A percentile compares a stretch with the other conserved stretches of the same genome.
phyloP scores from a whole-genome alignment of 352 stramenopile species.

The Globisporangium carolinianum region DNA sequence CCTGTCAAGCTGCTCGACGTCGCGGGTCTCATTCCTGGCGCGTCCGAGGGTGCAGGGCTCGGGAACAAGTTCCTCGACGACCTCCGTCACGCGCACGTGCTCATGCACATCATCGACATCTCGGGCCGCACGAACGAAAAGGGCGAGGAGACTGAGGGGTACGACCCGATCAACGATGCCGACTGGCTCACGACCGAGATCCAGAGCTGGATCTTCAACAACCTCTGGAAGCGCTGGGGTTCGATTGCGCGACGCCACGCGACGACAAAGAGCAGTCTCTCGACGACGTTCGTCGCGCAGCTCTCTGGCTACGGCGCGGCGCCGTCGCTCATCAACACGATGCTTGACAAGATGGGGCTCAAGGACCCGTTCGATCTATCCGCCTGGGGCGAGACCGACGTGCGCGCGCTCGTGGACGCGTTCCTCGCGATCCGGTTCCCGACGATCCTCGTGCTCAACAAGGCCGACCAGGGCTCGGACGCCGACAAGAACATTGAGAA shows the following conservation, averaged over 20 bases:
- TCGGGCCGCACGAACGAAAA: slow-evolving; percentile 88
- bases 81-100: slow-evolving; percentile 79
- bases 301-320: slow-evolving; percentile 77
- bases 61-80: slow-evolving; percentile 98
- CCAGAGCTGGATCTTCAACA: slow-evolving; percentile 86
- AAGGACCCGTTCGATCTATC: slow-evolving; percentile 65
- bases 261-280: slow-evolving; percentile 63
- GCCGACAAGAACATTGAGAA: slow-evolving; percentile 87
- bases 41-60: slow-evolving; percentile 90
- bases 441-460: slow-evolving; percentile 86
- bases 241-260: slow-evolving; percentile 73
- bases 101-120: slow-evolving; percentile 89
- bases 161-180: slow-evolving; percentile 86
- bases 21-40: slow-evolving; percentile 71
- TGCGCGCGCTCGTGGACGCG: slow-evolving; percentile 67
- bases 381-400: slow-evolving; percentile 47
- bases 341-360: slow-evolving; percentile 54
- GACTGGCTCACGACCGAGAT: slow-evolving; percentile 85
- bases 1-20: slow-evolving; percentile 84
- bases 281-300: slow-evolving; percentile 64
- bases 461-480: slow-evolving; percentile 78
- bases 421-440: slow-evolving; percentile 82
- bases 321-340: slow-evolving; percentile 57
- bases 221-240: slow-evolving; percentile 80
- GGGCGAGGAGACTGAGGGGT: slow-evolving; percentile 78